phyloP scores from a whole-genome alignment of 331 rosid species.

The Stylosanthes scabra region DNA sequence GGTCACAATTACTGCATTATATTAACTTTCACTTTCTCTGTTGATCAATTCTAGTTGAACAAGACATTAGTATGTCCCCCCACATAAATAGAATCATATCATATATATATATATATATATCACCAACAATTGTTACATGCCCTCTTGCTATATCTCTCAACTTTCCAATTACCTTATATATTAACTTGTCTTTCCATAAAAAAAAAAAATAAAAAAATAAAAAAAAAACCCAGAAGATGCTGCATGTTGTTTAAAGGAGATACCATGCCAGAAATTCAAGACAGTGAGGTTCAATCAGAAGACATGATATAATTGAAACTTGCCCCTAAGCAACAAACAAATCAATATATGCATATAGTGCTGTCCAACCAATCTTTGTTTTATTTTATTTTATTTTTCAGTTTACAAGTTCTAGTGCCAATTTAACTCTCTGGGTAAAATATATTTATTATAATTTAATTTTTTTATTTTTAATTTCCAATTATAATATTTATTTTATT shows the following conservation, averaged over 20 bases:
- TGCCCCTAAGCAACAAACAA: conserved; percentile 39
- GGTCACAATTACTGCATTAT: conserved; percentile 24
- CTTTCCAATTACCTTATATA: background rate
- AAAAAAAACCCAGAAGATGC: conserved; percentile 68
- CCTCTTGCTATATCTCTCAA: conserved; percentile 26
- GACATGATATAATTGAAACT: conserved; percentile 41
- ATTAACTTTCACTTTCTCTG: conserved; percentile 13
- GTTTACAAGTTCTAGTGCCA: conserved; percentile 34
- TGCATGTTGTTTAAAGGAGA: conserved; percentile 64
- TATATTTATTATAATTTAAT: background rate
- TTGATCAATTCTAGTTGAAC: conserved; percentile 29
- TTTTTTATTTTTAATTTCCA: background rate
- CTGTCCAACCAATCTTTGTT: conserved; percentile 49
- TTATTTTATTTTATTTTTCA: conserved; percentile 47
- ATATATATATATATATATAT: too few relatives aligned
- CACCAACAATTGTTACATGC: conserved; percentile 39
- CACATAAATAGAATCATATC: conserved; percentile 46
- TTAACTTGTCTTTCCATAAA: conserved; percentile 35
- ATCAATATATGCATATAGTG: conserved; percentile 45
- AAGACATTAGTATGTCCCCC: conserved; percentile 31
- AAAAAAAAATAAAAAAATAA: too few relatives aligned
- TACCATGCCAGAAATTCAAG: conserved; percentile 57
- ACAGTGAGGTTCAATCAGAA: conserved; percentile 61
- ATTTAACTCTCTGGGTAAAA: conserved; percentile 23
- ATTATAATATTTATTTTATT: background rate